A percentile compares a stretch with the other conserved stretches of the same genome.
Conservation (phyloP, 495 filamentous ascomycete species). For the Neurospora sp. region DNA sequence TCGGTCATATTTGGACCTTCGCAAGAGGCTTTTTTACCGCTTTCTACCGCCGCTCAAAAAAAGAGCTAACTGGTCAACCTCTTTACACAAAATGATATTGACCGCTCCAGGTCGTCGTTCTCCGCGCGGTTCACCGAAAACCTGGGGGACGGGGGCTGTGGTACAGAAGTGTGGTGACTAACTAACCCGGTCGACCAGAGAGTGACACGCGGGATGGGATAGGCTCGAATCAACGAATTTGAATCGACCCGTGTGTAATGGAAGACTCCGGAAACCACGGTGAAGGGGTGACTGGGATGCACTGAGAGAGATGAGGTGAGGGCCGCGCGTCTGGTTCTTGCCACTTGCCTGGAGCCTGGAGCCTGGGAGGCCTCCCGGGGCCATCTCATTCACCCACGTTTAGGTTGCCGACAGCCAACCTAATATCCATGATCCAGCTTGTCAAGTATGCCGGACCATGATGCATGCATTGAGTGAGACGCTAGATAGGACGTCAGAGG, state of each 20-base stretch:
- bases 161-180: background rate
- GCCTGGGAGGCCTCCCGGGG: background rate
- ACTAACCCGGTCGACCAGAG: background rate
- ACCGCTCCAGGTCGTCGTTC: background rate
- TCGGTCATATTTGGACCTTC: background rate
- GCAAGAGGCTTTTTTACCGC: background rate
- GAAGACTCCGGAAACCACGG: background rate
- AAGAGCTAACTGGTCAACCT: background rate
- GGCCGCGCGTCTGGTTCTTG: background rate
- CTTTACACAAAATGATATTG: background rate
- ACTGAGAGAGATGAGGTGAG: background rate
- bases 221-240: background rate
- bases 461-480: background rate
- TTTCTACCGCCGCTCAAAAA: background rate
- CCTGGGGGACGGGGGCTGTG: background rate
- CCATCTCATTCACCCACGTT: background rate
- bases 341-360: background rate
- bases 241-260: background rate
- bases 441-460: background rate
- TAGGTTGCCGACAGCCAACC: background rate
- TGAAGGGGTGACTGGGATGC: background rate
- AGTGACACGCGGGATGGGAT: background rate
- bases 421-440: background rate
- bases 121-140: background rate
- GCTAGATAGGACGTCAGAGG: background rate